These are phyloP conservation scores for Apiospora aurea DNA, from an alignment of 2,329 filamentous ascomycete genomes.

Conservation along the genomic window DNA sequence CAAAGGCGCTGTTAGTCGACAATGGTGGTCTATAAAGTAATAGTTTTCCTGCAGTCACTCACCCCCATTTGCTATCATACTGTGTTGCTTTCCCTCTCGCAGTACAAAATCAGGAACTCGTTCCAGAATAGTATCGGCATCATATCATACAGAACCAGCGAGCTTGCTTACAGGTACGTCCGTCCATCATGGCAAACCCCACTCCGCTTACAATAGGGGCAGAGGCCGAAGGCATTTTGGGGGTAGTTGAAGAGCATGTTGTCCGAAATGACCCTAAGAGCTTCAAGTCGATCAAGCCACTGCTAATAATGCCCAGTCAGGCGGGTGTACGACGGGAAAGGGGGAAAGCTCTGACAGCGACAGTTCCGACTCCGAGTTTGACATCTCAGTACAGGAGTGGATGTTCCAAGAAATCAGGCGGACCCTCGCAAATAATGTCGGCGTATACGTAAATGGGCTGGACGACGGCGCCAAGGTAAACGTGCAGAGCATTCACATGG, in stretches of 20 bases:
- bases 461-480: background rate
- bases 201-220: slow-evolving; percentile 4
- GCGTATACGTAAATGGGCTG: background rate
- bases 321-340: background rate
- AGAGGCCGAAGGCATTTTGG: background rate
- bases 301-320: background rate
- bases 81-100: background rate
- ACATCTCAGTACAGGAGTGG: background rate
- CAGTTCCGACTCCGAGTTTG: background rate
- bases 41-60: too few species aligned
- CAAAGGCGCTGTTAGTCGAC: background rate
- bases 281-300: background rate
- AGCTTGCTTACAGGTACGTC: background rate
- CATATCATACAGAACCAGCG: background rate
- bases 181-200: background rate
- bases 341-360: background rate
- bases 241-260: background rate
- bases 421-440: background rate
- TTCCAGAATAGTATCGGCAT: background rate
- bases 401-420: background rate
- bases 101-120: background rate
- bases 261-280: background rate
- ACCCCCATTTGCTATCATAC: background rate
- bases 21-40: background rate
- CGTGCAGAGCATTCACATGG: background rate